phyloP scores from a whole-genome alignment of 441 rosid species.

The Gossypium laxum region DNA sequence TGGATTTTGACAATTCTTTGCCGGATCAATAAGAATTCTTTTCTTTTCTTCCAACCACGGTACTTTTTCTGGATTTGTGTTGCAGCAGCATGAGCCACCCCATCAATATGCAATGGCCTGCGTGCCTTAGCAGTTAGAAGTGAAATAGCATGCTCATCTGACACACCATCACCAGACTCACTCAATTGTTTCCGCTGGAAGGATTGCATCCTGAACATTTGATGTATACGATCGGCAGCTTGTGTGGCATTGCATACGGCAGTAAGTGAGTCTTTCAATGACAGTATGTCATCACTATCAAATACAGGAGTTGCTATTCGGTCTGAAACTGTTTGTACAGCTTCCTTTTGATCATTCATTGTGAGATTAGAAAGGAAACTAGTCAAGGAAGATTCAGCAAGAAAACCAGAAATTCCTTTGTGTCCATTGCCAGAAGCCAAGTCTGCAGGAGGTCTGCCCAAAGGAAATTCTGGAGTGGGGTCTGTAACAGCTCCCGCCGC shows the following conservation, averaged over 20 bases:
- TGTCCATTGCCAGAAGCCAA: constrained; percentile 60
- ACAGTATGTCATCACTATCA: constrained; percentile 50
- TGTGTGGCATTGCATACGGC: constrained; percentile 90
- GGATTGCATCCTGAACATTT: constrained; percentile 80
- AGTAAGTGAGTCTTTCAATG: constrained; percentile 69
- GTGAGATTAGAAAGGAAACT: constrained; percentile 49
- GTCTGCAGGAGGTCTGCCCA: constrained; percentile 77
- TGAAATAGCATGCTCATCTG: constrained; percentile 52
- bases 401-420: constrained; percentile 89
- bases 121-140: constrained; percentile 38
- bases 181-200: constrained; percentile 64
- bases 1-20: constrained; percentile 78
- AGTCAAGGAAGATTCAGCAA: constrained; percentile 76
- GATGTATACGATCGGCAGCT: constrained; percentile 80
- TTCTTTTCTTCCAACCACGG: constrained; percentile 84
- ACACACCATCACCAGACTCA: constrained; percentile 38
- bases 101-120: constrained; percentile 36
- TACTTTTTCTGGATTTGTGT: constrained; percentile 72
- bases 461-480: constrained; percentile 66
- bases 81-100: constrained; percentile 61
- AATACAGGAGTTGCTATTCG: constrained; percentile 44
- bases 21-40: constrained; percentile 65
- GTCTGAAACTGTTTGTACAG: constrained; percentile 62
- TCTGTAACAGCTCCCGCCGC: constrained; percentile 62
- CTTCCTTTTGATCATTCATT: constrained; percentile 36